Evolutionary conservation across 2,329 filamentous ascomycete species (phyloP).

Genomic region (Trichoderma sp.): DNA sequence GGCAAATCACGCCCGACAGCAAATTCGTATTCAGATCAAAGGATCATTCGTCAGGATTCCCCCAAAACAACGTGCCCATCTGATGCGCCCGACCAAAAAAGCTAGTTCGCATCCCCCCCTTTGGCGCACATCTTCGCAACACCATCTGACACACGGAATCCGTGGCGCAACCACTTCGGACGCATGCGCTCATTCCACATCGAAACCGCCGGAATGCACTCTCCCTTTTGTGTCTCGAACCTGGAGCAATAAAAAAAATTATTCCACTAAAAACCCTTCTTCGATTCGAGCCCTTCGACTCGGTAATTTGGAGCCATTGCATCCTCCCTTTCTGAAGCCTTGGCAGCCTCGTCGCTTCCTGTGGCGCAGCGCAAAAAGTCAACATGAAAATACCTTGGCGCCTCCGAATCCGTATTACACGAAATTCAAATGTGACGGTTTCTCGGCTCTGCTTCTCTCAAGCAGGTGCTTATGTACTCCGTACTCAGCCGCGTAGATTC

Average conservation of each 20-base stretch:
- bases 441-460: neutral
- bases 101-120: neutral
- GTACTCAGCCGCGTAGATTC: neutral
- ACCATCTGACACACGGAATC: neutral
- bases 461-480: too few species aligned
- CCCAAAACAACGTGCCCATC: neutral
- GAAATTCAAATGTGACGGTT: neutral
- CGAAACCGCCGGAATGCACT: neutral
- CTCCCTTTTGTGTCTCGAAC: neutral
- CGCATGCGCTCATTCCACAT: neutral
- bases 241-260: neutral
- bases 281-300: neutral
- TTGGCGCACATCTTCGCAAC: too few species aligned
- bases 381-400: neutral
- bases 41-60: too few species aligned
- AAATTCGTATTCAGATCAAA: neutral
- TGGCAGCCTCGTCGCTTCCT: neutral
- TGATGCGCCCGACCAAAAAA: neutral
- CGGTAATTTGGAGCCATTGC: too few species aligned
- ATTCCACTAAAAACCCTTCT: neutral
- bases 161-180: neutral
- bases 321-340: neutral
- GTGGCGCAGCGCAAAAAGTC: conserved; percentile 1
- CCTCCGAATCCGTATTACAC: neutral
- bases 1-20: neutral